These are phyloP conservation scores for Tagetes erecta DNA, from an alignment of 129 eudicot genomes.

Conservation along the genomic window DNA sequence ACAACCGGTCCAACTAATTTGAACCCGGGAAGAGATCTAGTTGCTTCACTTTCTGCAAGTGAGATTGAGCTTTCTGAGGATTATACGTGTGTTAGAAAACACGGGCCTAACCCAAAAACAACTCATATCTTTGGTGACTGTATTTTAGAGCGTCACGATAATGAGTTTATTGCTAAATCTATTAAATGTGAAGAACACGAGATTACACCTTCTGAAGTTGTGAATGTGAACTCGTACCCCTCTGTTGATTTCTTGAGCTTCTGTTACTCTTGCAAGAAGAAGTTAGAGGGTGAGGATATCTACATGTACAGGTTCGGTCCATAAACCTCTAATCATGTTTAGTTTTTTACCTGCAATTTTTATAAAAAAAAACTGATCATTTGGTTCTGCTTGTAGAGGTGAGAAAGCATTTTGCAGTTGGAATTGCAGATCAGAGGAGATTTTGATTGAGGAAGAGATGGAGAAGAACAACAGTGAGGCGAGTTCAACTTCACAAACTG, in stretches of 20 bases:
- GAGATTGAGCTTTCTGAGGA: constrained; percentile 98
- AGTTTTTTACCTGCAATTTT: neutral
- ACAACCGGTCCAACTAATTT: constrained; percentile 34
- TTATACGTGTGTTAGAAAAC: constrained; percentile 87
- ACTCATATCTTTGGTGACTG: constrained; percentile 95
- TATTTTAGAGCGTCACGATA: constrained; percentile 75
- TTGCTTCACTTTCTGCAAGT: constrained; percentile 60
- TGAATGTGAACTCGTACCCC: constrained; percentile 36
- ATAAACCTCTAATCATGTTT: neutral
- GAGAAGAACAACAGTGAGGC: constrained; percentile 46
- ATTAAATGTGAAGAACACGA: constrained; percentile 32
- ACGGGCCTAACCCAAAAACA: constrained; percentile 87
- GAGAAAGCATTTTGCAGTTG: constrained; percentile 95
- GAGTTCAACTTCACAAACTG: constrained; percentile 32
- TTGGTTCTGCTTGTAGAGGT: constrained; percentile 50
- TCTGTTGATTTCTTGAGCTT: constrained; percentile 70
- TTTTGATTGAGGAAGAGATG: constrained; percentile 68
- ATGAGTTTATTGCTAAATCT: constrained; percentile 42
- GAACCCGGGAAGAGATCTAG: constrained; percentile 36
- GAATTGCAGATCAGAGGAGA: constrained; percentile 78
- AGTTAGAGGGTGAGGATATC: constrained; percentile 87
- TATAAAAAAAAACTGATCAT: neutral
- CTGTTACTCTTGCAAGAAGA: constrained; percentile 86
- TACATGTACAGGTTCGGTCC: constrained; percentile 87
- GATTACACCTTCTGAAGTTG: constrained; percentile 34